Base-by-base conservation (phyloP, 208 protist species). In the Crithidia sp. region DNA sequence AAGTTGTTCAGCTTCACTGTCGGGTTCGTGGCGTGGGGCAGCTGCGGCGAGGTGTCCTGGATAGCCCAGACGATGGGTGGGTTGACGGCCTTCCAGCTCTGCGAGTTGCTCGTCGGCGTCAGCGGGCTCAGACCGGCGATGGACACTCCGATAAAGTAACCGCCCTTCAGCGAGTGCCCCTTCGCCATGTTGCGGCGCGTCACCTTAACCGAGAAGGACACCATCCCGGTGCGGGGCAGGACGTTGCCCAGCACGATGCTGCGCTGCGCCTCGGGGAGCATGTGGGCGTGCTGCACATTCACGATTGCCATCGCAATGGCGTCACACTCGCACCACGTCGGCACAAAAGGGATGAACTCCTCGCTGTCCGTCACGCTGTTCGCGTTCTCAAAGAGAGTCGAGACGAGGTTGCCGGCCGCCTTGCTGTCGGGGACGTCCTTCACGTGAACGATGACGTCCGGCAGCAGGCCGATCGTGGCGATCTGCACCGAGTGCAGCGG, bases 1-100 rank as follows among this genome's bases (percentile, higher is more conserved):
- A 96, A 97, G 76, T 89, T 92, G 82, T 97, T 97, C 41, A 88
- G 79, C 80, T 89, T 92, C 50, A 97, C 91, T 5, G 89, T 92
- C 19, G 93, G 93, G 76, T 97, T 97, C 39, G 90, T 93, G 36
- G 93, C 93, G 73, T 97, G 88, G 40, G 90, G 81, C 45, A 97
- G 83, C 78, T 97, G 93, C 55, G 93, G 93, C 5, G 93, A 93
- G 13, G 87, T 91, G 78, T 97, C 93, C 72, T 97, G 93, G 56
- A 97, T 80, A 0, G 93, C 93, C 93, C 93, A 97, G 13, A 97
- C 93, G 64, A 93, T 79, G 17, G 93, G 93, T 17, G 93, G 93
- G 71, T 92, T 94, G 44, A 88, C 80, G 2, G 88, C 77, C 79
- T 96, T 95, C 93, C 93, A 97, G 64, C 84, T 90, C 69, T 95